These are phyloP conservation scores for Anthostomella pinea DNA, from an alignment of 2,329 filamentous ascomycete genomes.

Conservation along the genomic window DNA sequence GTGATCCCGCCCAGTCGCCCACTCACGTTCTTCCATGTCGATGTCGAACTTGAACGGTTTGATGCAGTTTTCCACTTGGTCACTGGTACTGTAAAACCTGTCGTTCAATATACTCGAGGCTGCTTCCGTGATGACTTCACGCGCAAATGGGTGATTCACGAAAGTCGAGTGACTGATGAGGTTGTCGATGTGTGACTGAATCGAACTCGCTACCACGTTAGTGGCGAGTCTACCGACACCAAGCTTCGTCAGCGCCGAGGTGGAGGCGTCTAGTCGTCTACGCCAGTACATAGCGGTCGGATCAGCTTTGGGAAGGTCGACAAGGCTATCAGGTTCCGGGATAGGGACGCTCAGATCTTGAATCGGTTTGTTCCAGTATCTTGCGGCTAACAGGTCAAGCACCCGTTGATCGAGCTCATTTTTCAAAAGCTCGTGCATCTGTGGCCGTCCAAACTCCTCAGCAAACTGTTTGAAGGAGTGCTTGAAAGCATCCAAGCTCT, in stretches of 20 bases:
- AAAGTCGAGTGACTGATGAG: conserved; percentile 82
- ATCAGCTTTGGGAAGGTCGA: conserved; percentile 79
- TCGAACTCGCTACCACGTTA: conserved; percentile 81
- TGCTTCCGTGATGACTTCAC: conserved; percentile 88
- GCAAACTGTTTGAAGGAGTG: conserved; percentile 95
- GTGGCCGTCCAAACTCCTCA: conserved; percentile 80
- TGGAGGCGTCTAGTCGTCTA: conserved; percentile 88
- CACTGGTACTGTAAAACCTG: conserved; percentile 92
- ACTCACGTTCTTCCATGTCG: conserved; percentile 88
- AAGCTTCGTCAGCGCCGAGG: conserved; percentile 85
- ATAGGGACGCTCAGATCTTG: conserved; percentile 69
- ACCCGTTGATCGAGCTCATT: conserved; percentile 92
- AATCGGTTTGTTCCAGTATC: conserved; percentile 97
- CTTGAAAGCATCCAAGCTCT: conserved; percentile 94
- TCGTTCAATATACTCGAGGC: conserved; percentile 89
- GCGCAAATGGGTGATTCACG: conserved; percentile 83
- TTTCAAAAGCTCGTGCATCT: conserved; percentile 88
- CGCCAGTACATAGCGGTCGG: conserved; percentile 88
- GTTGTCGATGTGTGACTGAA: conserved; percentile 78
- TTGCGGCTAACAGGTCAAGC: conserved; percentile 83
- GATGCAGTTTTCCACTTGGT: conserved; percentile 98
- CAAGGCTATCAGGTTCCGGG: conserved; percentile 68
- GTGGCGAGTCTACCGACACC: conserved; percentile 92
- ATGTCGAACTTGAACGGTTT: conserved; percentile 99
- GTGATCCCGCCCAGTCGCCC: conserved; percentile 81